Evolutionary conservation across 1,139 yeast genomes (phyloP).

Genomic region (Geotrichum australiense): DNA sequence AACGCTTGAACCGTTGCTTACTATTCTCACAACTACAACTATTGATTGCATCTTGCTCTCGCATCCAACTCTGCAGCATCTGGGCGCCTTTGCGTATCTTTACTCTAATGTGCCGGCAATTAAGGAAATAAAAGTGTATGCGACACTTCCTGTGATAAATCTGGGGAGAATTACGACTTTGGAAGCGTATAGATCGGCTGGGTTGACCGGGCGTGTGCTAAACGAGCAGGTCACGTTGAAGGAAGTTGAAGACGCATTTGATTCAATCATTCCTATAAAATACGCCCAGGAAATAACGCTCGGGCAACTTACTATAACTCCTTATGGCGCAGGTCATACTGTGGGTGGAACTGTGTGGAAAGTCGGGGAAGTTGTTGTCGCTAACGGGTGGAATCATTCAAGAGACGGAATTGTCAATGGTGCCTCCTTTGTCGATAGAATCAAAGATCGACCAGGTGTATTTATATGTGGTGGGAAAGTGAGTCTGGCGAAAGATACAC

Average conservation of each 20-base stretch:
- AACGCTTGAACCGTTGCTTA: slow-evolving; percentile 18
- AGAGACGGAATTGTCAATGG: slow-evolving; percentile 81
- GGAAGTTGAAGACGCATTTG: slow-evolving; percentile 77
- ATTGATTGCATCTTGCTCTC: slow-evolving; percentile 70
- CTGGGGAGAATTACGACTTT: slow-evolving; percentile 80
- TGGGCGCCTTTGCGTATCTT: slow-evolving; percentile 73
- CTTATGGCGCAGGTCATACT: slow-evolving; percentile 87
- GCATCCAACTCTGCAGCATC: slow-evolving; percentile 73
- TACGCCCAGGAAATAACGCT: slow-evolving; percentile 64
- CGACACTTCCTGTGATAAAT: slow-evolving; percentile 83
- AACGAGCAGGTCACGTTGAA: slow-evolving; percentile 56
- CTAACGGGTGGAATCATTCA: slow-evolving; percentile 94
- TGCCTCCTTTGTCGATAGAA: slow-evolving; percentile 44
- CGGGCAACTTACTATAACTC: slow-evolving; percentile 61
- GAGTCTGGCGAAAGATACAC: slow-evolving; percentile 55
- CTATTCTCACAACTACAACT: slow-evolving; percentile 33
- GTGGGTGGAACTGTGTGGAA: slow-evolving; percentile 92
- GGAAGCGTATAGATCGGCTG: slow-evolving; percentile 67
- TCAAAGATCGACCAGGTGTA: slow-evolving; percentile 60
- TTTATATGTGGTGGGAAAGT: slow-evolving; percentile 70
- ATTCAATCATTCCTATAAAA: slow-evolving; percentile 59
- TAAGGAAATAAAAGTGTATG: slow-evolving; percentile 65
- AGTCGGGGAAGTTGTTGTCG: slow-evolving; percentile 74
- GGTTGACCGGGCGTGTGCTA: slow-evolving; percentile 65
- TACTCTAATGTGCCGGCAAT: slow-evolving; percentile 59